Conservation (phyloP, 208 protist species). For the Crithidia acanthocephali region DNA sequence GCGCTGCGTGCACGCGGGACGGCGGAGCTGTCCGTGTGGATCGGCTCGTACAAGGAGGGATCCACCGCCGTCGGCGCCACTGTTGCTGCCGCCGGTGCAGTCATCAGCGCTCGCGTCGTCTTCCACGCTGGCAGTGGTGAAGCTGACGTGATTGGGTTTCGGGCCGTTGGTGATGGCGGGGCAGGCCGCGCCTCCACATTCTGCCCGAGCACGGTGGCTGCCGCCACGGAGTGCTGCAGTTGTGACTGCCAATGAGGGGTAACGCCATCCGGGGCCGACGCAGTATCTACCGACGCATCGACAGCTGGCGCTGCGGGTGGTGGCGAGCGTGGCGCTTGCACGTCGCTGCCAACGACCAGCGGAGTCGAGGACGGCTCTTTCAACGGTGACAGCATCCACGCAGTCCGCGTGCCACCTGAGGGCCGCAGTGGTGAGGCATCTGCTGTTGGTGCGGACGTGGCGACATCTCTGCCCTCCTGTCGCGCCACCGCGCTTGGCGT, state of each 20-base stretch:
- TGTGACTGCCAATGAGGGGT: no score
- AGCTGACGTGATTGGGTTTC: no score
- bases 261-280: no score
- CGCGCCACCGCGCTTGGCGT: background rate
- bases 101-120: background rate
- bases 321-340: background rate
- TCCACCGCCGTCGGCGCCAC: background rate
- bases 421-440: background rate
- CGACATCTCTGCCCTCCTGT: background rate
- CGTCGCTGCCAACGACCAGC: background rate
- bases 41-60: constrained; percentile 24
- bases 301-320: no score
- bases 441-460: background rate
- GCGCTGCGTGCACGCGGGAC: constrained; percentile 23
- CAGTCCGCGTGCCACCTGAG: background rate
- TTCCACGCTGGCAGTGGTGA: constrained; percentile 3
- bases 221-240: no score
- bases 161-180: background rate
- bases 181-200: background rate
- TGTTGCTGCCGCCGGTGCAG: background rate
- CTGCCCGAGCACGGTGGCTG: background rate
- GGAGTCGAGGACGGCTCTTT: background rate
- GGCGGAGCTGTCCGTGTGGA: constrained; percentile 14
- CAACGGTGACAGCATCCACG: background rate
- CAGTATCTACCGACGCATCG: background rate